These are phyloP conservation scores for Nigrograna mackinnonii DNA, from an alignment of 2,329 filamentous ascomycete species.

Conservation along the genomic window DNA sequence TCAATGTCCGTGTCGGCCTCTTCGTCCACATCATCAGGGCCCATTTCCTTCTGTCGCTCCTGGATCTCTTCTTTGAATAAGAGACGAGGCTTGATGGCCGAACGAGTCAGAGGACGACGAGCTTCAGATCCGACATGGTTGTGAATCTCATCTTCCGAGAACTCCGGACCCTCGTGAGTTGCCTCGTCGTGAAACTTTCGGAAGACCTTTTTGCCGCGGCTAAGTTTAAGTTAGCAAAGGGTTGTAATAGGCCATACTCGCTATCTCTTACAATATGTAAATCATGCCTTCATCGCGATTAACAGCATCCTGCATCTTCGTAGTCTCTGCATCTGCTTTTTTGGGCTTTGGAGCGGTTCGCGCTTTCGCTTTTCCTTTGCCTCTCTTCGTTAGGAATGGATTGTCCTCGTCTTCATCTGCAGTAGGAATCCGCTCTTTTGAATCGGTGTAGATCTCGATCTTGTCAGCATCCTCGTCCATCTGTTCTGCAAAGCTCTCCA, in stretches of 20 bases:
- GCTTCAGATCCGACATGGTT: conserved; percentile 43
- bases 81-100: conserved; percentile 72
- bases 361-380: conserved; percentile 45
- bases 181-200: conserved; percentile 62
- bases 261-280: conserved; percentile 80
- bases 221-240: conserved; percentile 39
- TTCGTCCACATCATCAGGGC: conserved; percentile 57
- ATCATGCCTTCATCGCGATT: conserved; percentile 72
- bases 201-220: conserved; percentile 80
- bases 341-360: conserved; percentile 55
- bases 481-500: conserved; percentile 48
- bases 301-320: conserved; percentile 65
- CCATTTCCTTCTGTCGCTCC: conserved; percentile 44
- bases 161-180: conserved; percentile 31
- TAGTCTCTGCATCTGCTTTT: conserved; percentile 60
- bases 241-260: no score
- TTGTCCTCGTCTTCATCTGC: conserved; percentile 69
- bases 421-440: conserved; percentile 73
- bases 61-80: conserved; percentile 65
- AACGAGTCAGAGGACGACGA: conserved; percentile 63
- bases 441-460: conserved; percentile 77
- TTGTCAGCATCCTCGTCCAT: conserved; percentile 59
- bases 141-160: conserved; percentile 44
- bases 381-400: conserved; percentile 66
- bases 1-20: conserved; percentile 61